Evolutionary conservation across 495 filamentous ascomycete genomes (phyloP), one percentile per base, ranked within the genome.

Genomic region (Tuber aestivum): DNA sequence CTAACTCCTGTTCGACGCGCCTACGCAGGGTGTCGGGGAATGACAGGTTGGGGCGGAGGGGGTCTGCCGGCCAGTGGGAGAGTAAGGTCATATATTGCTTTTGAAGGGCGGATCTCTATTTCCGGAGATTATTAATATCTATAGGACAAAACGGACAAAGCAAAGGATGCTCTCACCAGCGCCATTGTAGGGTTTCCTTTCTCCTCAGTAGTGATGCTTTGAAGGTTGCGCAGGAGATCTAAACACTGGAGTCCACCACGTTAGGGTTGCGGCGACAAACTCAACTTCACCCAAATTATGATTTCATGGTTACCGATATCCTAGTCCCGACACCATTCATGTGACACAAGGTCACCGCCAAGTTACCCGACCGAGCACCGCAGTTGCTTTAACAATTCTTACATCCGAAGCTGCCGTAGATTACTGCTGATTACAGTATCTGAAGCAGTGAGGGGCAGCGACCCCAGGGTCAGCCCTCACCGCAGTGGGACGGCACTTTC

Each of bases 21-120:
- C 71, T 40, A 3, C 68, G 72, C 3, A 83, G 69, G 1, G 79
- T 72, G 21, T 40, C 70, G 41, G 72, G 75, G 68, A 83, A 81
- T n/a, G 72, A 77, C 14, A 81, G 56, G 21, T 71, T 45, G 14
- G 82, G 79, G 1, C 82, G 76, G 20, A 83, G 61, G 21, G 81
- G 81, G 48, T 83, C 82, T 16, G 72, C 41, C 20, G 82, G 82
- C 82, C 82, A 83, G 38, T 75, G 76, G n/a, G 76, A 71, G 40
- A 78, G 69, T 27, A 80, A 27, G 20, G 75, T 74, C 38, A 69
- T 70, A 68, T 82, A 82, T 61, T 82, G 81, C 27, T 65, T 65
- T 65, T 27, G 56, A 27, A 65, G 27, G 56, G 56, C 56, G 56
- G 56, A 65, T 35, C 56, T 27, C 56, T 65, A 65, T 65, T 65